phyloP scores from a whole-genome alignment of 768 basidiomycete species.

The Lentinula sp. region DNA sequence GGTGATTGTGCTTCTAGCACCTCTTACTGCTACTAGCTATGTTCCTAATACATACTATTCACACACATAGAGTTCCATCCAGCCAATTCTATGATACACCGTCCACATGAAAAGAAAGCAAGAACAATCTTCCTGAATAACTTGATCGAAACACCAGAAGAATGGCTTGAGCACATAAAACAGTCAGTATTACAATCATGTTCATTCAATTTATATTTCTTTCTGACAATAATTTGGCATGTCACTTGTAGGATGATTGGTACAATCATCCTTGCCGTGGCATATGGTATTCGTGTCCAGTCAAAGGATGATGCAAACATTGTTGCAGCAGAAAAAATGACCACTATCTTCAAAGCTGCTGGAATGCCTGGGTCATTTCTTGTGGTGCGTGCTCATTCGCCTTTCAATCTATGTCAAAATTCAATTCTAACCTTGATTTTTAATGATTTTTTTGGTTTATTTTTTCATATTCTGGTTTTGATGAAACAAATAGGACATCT shows the following conservation, averaged over 20 bases:
- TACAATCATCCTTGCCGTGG: constrained; percentile 30
- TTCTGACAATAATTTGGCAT: background rate
- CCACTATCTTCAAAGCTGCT: constrained; percentile 25
- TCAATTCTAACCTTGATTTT: no score
- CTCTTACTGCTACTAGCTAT: no score
- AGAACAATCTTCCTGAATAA: background rate
- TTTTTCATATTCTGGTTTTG: no score
- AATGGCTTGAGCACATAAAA: background rate
- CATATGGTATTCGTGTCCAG: constrained; percentile 40
- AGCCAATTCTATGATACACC: background rate
- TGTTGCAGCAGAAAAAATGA: constrained; percentile 29
- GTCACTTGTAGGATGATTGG: constrained; percentile 27
- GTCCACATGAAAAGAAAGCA: background rate
- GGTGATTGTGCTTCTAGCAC: background rate
- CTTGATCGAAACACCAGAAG: background rate
- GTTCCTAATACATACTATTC: background rate
- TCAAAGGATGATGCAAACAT: constrained; percentile 38
- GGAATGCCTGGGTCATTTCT: constrained; percentile 35
- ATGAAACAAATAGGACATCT: background rate
- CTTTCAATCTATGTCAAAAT: no score
- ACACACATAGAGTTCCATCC: background rate
- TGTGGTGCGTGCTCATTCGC: constrained; percentile 20
- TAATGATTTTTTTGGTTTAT: no score
- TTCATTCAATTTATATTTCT: background rate
- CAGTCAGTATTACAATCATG: background rate